Evolutionary conservation across 2,329 filamentous ascomycete genomes (phyloP).

Genomic region (Cytospora leucostoma): DNA sequence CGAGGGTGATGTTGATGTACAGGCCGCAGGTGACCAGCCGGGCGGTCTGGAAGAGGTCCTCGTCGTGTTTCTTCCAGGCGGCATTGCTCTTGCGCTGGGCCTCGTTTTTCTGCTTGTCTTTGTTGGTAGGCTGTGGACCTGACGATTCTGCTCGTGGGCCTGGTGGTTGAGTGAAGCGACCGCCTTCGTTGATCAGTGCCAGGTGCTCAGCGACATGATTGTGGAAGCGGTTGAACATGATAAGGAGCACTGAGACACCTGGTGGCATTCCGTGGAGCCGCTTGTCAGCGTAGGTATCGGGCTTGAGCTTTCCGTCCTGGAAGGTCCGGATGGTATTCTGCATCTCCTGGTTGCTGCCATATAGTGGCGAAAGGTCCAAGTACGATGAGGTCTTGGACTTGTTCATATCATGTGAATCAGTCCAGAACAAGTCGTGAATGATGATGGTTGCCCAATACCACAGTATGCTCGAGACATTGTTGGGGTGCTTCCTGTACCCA

Average conservation of each 20-base stretch:
- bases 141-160: conserved; percentile 24
- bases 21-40: conserved; percentile 73
- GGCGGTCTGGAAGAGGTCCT: conserved; percentile 78
- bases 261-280: conserved; percentile 71
- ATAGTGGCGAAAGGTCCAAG: conserved; percentile 70
- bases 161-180: conserved; percentile 70
- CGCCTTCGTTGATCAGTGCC: conserved; percentile 81
- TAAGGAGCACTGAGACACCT: conserved; percentile 68
- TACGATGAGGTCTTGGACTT: conserved; percentile 70
- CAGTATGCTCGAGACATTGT: conserved; percentile 70
- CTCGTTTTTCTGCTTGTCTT: conserved; percentile 42
- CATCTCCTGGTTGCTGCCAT: conserved; percentile 67
- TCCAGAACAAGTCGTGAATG: conserved; percentile 72
- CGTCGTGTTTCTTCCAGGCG: conserved; percentile 69
- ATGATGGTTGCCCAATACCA: conserved; percentile 75
- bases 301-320: conserved; percentile 70
- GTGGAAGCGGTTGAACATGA: conserved; percentile 85
- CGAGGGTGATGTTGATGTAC: conserved; percentile 76
- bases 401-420: conserved; percentile 60
- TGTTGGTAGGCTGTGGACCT: neutral
- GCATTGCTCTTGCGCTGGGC: conserved; percentile 46
- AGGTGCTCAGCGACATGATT: conserved; percentile 82
- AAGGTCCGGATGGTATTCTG: conserved; percentile 70
- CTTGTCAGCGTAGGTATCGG: conserved; percentile 71
- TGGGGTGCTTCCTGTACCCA: conserved; percentile 61